These are phyloP conservation scores for Boletus sensibilis DNA, from an alignment of 768 basidiomycete genomes.

Conservation along the genomic window DNA sequence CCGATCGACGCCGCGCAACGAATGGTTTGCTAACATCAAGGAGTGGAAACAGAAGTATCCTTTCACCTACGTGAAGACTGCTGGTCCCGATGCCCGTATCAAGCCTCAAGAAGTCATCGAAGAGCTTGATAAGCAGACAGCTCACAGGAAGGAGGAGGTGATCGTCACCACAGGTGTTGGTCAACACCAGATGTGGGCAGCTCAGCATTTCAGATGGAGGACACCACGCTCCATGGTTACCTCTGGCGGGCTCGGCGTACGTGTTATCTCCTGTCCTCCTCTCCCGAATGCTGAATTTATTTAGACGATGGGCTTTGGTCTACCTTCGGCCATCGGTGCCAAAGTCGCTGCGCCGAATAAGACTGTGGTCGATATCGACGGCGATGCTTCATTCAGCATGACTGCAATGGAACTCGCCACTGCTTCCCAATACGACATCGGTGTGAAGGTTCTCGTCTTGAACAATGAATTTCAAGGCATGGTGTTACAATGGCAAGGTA, in stretches of 20 bases:
- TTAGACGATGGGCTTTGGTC: conserved; percentile 97
- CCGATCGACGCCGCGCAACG: conserved; percentile 54
- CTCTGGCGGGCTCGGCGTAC: conserved; percentile 89
- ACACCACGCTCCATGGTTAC: conserved; percentile 86
- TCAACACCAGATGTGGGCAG: conserved; percentile 99
- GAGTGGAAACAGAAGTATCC: conserved; percentile 87
- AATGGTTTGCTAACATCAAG: conserved; percentile 84
- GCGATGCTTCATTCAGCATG: conserved; percentile 99
- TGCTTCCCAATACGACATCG: conserved; percentile 86
- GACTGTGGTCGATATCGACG: conserved; percentile 93
- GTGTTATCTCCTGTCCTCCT: conserved; percentile 31
- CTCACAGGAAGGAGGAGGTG: conserved; percentile 79
- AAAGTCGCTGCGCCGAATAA: conserved; percentile 95
- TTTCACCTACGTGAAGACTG: conserved; percentile 76
- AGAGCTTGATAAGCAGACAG: conserved; percentile 82
- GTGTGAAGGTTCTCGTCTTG: conserved; percentile 89
- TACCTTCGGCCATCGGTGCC: conserved; percentile 92
- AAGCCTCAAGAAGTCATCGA: conserved; percentile 98
- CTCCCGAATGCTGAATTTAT: neutral
- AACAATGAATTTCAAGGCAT: conserved; percentile 99
- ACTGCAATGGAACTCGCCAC: conserved; percentile 99
- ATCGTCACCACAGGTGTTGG: conserved; percentile 94
- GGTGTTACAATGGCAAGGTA: conserved; percentile 99
- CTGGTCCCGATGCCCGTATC: conserved; percentile 58
- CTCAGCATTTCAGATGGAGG: conserved; percentile 90